A percentile compares a stretch with the other conserved stretches of the same genome.
Evolutionary conservation across 495 filamentous ascomycete species (phyloP).

Genomic region (Xylaria grammica): DNA sequence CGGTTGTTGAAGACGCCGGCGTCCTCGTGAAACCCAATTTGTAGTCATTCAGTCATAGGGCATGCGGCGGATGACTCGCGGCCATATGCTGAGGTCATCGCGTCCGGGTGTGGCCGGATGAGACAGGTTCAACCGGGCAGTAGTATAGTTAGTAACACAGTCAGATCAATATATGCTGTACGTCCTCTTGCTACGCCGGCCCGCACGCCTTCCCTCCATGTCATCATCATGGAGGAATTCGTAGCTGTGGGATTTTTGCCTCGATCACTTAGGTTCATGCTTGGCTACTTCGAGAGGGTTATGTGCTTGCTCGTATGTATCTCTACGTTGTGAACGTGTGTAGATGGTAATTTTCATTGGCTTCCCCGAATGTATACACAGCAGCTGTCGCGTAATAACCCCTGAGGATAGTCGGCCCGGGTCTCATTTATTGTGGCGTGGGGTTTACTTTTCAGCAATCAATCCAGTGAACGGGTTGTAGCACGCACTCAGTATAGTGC

Average conservation of each 20-base stretch:
- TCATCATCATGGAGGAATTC: neutral
- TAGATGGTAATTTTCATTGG: neutral
- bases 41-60: neutral
- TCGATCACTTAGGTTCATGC: neutral
- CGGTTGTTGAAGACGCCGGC: neutral
- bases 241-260: neutral
- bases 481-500: neutral
- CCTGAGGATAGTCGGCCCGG: no score
- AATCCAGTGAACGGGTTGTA: neutral
- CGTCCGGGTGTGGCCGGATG: neutral
- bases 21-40: neutral
- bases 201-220: neutral
- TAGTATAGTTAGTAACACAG: constrained; percentile 6
- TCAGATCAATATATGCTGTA: neutral
- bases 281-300: neutral
- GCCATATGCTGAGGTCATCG: neutral
- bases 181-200: neutral
- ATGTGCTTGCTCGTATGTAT: neutral
- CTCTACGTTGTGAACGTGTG: neutral
- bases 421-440: neutral
- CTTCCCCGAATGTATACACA: neutral
- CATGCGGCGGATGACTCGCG: neutral
- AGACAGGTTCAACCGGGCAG: neutral
- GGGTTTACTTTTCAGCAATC: neutral
- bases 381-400: neutral